Evolutionary conservation across 441 rosid species (phyloP).

Genomic region (Kokia cookei): DNA sequence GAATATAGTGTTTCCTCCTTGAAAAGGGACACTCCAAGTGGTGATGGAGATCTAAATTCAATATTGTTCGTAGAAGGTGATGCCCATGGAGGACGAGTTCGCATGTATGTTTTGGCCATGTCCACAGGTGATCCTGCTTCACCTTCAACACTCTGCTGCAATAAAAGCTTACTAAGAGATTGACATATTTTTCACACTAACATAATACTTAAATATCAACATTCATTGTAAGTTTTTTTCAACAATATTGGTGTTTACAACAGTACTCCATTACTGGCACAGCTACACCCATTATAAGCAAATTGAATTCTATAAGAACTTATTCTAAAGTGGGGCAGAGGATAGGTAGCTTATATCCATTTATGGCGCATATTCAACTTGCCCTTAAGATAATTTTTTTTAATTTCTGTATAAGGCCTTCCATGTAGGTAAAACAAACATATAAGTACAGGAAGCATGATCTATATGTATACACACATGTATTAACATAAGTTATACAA

Average conservation of each 20-base stretch:
- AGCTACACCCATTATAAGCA: background rate
- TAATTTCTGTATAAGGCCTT: background rate
- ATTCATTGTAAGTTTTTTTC: background rate
- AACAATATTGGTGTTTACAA: background rate
- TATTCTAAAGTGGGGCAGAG: background rate
- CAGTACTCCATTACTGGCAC: background rate
- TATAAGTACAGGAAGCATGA: background rate
- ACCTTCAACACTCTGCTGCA: conserved; percentile 41
- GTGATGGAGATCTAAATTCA: conserved; percentile 40
- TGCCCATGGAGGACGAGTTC: conserved; percentile 62
- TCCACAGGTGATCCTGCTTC: conserved; percentile 76
- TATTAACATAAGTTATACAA: background rate
- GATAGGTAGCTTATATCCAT: background rate
- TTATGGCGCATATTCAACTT: background rate
- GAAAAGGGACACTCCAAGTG: conserved; percentile 34
- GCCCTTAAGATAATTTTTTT: background rate
- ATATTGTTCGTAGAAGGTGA: conserved; percentile 43
- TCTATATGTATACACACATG: background rate
- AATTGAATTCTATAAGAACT: background rate
- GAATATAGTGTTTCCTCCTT: conserved; percentile 45
- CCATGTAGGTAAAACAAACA: background rate
- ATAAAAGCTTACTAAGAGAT: conserved; percentile 12
- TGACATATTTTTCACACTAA: background rate
- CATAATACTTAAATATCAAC: background rate
- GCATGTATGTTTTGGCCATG: conserved; percentile 85